Evolutionary conservation across 345 rosid genomes (phyloP), one percentile per base, ranked within the genome.

Genomic region (Euphorbia pulcherrima): DNA sequence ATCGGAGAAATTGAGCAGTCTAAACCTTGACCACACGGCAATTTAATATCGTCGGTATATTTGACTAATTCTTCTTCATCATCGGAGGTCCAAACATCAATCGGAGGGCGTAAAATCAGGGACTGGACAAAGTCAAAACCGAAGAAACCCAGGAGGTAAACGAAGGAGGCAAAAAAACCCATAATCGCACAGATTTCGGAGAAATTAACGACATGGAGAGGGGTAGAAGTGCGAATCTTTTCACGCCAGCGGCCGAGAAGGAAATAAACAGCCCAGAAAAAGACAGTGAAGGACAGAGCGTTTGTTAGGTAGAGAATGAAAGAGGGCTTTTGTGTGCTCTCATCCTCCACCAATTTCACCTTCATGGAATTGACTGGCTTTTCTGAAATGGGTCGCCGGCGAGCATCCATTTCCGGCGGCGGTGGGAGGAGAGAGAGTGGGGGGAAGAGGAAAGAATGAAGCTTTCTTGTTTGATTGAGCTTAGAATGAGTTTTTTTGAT

Each of bases 241-340:
- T 78, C 78, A 13, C 84, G 75, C 84, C 80, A 81, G 17, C 82
- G 79, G 53, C 57, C n/a, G 23, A 82, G 81, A 18, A 82, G 71
- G 68, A 64, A 77, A 74, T 75, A 79, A 52, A 72, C 74, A 23
- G 68, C 79, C 35, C 77, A 74, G 67, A 79, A 79, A 77, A 79
- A 79, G 17, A 79, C 50, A 14, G 65, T 56, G 73, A 79, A 69
- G 73, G 73, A 72, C 37, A 73, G 28, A 27, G 77, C 72, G 68
- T 76, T 82, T 17, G 70, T 68, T 6, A 82, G 47, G 62, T 79
- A 69, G 1, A 74, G 68, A 29, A 69, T 64, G 26, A 60, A 47
- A 7, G 77, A 4, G 26, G 21, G 0, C 5, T 60, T 69, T 23
- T 6, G 56, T n/a, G 26, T 27, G 2, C 2, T 54, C 21, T 33